A percentile compares a stretch with the other conserved stretches of the same genome.
These are phyloP conservation scores for Aspergillus fumigatiaffinis DNA, from an alignment of 2,329 filamentous ascomycete species.

Conservation along the genomic window DNA sequence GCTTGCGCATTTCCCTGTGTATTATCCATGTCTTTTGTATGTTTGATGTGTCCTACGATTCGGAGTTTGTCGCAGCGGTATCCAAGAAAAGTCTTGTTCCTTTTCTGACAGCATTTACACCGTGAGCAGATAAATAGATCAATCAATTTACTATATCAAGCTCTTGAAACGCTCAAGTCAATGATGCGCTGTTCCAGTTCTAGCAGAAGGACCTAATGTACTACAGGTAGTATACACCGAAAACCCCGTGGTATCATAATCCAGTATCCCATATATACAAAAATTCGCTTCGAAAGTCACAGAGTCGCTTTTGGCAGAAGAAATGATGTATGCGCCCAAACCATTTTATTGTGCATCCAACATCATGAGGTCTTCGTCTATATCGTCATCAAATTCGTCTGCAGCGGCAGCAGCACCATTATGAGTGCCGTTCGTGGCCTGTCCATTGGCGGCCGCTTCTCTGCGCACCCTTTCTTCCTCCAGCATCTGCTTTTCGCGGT, in stretches of 20 bases:
- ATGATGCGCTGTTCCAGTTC: background rate
- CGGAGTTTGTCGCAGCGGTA: slow-evolving; percentile 37
- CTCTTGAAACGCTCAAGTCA: background rate
- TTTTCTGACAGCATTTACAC: slow-evolving; percentile 28
- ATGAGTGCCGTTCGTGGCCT: slow-evolving; percentile 20
- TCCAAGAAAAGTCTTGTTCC: slow-evolving; percentile 27
- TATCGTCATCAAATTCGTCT: slow-evolving; percentile 41
- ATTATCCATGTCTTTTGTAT: slow-evolving; percentile 6
- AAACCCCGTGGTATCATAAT: slow-evolving; percentile 18
- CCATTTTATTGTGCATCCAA: slow-evolving; percentile 31
- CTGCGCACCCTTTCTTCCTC: slow-evolving; percentile 65
- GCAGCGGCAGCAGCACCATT: slow-evolving; percentile 20
- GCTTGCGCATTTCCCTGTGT: slow-evolving; percentile 13
- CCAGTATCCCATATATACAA: slow-evolving; percentile 17
- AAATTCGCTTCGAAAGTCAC: slow-evolving; percentile 3
- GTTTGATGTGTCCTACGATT: slow-evolving; percentile 34
- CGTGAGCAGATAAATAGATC: slow-evolving; percentile 10
- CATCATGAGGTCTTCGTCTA: slow-evolving; percentile 43
- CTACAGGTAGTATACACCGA: slow-evolving; percentile 15
- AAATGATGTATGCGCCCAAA: slow-evolving; percentile 1
- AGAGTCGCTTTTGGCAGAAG: slow-evolving; percentile 1
- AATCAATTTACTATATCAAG: background rate
- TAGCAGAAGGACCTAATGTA: background rate
- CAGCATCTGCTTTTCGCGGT: slow-evolving; percentile 65
- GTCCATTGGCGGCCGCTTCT: slow-evolving; percentile 39